Evolutionary conservation across 495 filamentous ascomycete genomes (phyloP).

Genomic region (Aspergillus bridgeri): DNA sequence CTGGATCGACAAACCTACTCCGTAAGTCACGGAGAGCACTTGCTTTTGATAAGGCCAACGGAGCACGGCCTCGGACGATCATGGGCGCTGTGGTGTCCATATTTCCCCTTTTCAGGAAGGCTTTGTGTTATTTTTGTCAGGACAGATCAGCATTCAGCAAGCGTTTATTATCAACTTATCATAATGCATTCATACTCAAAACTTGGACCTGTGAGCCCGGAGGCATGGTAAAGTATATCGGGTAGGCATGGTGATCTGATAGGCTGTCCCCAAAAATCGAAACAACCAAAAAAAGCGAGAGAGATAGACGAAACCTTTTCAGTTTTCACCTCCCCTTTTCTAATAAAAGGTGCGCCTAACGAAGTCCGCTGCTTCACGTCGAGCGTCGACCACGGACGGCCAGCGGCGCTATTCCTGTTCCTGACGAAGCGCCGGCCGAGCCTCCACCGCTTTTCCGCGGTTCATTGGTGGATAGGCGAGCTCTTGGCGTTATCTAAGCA

Average conservation of each 20-base stretch:
- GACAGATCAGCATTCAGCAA: neutral
- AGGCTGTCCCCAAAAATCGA: neutral
- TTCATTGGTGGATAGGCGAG: slow-evolving; percentile 1
- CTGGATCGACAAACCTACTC: neutral
- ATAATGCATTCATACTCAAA: neutral
- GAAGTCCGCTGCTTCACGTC: neutral
- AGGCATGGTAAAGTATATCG: neutral
- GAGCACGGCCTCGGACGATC: neutral
- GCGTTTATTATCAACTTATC: neutral
- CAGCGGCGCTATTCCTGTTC: slow-evolving; percentile 38
- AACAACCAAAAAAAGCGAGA: neutral
- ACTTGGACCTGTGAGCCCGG: too few relatives aligned
- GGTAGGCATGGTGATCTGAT: too few relatives aligned
- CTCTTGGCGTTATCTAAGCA: neutral
- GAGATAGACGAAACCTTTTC: neutral
- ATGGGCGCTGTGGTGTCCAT: neutral
- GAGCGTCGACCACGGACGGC: neutral
- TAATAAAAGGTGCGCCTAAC: neutral
- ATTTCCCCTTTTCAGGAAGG: neutral
- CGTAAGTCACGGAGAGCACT: neutral
- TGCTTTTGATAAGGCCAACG: neutral
- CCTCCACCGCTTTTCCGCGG: slow-evolving; percentile 4
- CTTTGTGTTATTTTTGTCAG: neutral
- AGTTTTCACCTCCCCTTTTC: neutral
- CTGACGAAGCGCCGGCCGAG: slow-evolving; percentile 20